phyloP scores from a whole-genome alignment of 2,329 filamentous ascomycete genomes.

The Monilinia aucupariae region DNA sequence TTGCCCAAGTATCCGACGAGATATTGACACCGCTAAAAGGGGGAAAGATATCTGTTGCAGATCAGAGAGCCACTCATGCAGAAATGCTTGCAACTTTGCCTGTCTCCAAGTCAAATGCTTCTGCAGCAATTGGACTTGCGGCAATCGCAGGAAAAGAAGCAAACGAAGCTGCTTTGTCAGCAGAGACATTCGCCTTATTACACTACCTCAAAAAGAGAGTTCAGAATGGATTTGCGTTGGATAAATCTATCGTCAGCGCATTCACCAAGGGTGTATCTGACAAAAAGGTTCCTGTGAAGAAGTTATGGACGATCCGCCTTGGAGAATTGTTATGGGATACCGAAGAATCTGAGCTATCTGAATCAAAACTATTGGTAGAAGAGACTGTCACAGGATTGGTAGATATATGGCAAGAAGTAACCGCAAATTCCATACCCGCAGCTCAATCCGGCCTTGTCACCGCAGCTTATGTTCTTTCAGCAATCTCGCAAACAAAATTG shows the following conservation, averaged over 20 bases:
- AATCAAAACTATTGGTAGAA: constrained; percentile 50
- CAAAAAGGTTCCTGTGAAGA: constrained; percentile 73
- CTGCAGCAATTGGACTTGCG: constrained; percentile 62
- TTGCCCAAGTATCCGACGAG: constrained; percentile 70
- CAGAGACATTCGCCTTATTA: constrained; percentile 68
- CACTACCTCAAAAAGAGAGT: constrained; percentile 60
- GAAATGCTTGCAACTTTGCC: constrained; percentile 69
- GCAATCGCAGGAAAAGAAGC: constrained; percentile 74
- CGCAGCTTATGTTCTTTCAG: constrained; percentile 67
- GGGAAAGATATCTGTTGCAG: constrained; percentile 76
- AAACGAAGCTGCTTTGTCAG: constrained; percentile 74
- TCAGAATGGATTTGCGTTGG: constrained; percentile 53
- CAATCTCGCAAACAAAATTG: constrained; percentile 53
- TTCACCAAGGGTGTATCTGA: constrained; percentile 79
- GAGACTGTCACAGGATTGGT: constrained; percentile 51
- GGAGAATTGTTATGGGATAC: constrained; percentile 64
- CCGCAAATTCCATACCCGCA: constrained; percentile 70
- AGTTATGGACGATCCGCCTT: constrained; percentile 71
- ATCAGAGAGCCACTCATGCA: constrained; percentile 77
- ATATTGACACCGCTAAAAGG: constrained; percentile 73
- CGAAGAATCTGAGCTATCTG: constrained; percentile 42
- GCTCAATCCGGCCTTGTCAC: constrained; percentile 79
- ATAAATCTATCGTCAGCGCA: constrained; percentile 62
- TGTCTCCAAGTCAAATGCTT: constrained; percentile 54
- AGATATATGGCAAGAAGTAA: constrained; percentile 71